These are phyloP conservation scores for Fagus crenata DNA, from an alignment of 306 rosid species.

Conservation along the genomic window DNA sequence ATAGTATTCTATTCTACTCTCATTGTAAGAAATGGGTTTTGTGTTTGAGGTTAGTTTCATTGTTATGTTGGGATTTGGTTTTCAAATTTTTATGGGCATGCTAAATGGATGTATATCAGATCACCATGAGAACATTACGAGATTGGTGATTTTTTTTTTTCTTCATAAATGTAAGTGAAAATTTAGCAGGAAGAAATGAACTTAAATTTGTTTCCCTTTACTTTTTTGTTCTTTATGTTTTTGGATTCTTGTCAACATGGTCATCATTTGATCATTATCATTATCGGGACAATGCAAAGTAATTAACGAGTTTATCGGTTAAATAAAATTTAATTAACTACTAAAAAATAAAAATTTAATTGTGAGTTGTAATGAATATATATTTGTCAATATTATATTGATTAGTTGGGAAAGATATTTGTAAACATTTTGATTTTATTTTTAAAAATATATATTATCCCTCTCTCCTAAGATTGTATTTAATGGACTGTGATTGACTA, in stretches of 20 bases:
- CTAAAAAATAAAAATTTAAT: too few relatives aligned
- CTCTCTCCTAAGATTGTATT: too few relatives aligned
- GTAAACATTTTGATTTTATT: too few relatives aligned
- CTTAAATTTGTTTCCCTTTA: background rate
- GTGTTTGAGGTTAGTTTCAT: background rate
- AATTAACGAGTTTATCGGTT: background rate
- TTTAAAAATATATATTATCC: too few relatives aligned
- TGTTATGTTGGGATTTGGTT: background rate
- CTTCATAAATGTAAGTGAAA: background rate
- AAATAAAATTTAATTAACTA: too few relatives aligned
- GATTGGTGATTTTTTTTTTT: conserved; percentile 3
- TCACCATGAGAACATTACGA: background rate
- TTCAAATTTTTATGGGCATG: background rate
- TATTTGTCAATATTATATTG: too few relatives aligned
- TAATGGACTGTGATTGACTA: background rate
- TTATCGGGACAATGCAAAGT: background rate
- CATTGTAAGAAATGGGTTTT: background rate
- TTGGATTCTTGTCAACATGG: background rate
- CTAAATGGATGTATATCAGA: background rate
- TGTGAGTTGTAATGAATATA: too few relatives aligned
- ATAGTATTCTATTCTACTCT: background rate
- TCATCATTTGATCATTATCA: background rate
- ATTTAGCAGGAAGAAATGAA: background rate
- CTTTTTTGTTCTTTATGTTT: background rate
- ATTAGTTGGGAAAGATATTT: too few relatives aligned